Percentiles rank a stretch among this genome's conserved stretches.
These are phyloP conservation scores for Aulographum hederae DNA, from an alignment of 2,329 filamentous ascomycete genomes.

Conservation along the genomic window DNA sequence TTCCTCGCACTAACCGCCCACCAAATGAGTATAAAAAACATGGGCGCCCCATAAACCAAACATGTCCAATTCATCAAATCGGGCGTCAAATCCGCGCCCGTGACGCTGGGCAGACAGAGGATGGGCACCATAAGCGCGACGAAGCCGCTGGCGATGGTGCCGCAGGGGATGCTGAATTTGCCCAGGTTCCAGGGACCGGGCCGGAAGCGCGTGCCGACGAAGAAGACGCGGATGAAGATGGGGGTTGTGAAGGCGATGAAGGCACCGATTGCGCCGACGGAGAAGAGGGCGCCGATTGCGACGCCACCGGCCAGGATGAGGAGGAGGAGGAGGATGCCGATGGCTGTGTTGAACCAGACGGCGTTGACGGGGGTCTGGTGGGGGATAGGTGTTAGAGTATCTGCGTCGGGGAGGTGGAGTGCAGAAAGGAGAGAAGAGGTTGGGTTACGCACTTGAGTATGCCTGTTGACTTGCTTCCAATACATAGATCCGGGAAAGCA, in stretches of 20 bases:
- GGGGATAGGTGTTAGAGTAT: no score
- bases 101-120: slow-evolving; percentile 42
- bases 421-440: no score
- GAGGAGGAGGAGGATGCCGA: slow-evolving; percentile 42
- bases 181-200: slow-evolving; percentile 53
- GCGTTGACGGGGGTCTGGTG: slow-evolving; percentile 53
- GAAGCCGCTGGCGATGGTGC: slow-evolving; percentile 37
- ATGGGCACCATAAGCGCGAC: slow-evolving; percentile 50
- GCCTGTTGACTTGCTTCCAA: slow-evolving; percentile 40
- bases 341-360: slow-evolving; percentile 44
- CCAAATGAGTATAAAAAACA: slow-evolving; percentile 41
- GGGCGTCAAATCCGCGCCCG: slow-evolving; percentile 32
- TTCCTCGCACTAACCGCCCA: slow-evolving; percentile 44
- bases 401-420: no score
- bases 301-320: slow-evolving; percentile 46
- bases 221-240: slow-evolving; percentile 38
- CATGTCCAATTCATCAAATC: slow-evolving; percentile 50
- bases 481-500: slow-evolving; percentile 43
- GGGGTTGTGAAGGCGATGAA: slow-evolving; percentile 44
- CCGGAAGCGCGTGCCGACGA: slow-evolving; percentile 44
- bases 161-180: slow-evolving; percentile 36
- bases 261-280: slow-evolving; percentile 49
- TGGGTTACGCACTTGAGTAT: no score
- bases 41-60: slow-evolving; percentile 46
- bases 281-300: slow-evolving; percentile 50